These are phyloP conservation scores for Boletus sp. DNA, from an alignment of 768 basidiomycete genomes.

Conservation along the genomic window DNA sequence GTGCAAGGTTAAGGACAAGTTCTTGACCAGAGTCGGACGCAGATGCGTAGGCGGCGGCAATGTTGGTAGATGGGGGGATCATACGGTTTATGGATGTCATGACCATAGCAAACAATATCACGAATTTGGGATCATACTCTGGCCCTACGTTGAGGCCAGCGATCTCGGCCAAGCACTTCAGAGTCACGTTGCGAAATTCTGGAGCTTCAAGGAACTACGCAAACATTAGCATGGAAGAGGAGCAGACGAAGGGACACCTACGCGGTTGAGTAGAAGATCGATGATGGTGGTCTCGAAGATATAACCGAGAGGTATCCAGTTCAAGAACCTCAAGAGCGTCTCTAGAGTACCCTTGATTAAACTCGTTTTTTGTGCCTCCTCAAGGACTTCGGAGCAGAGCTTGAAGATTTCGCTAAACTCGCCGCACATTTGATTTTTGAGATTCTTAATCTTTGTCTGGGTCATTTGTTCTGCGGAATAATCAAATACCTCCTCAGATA, in stretches of 20 bases:
- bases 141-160: constrained; percentile 91
- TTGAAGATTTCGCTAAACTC: constrained; percentile 98
- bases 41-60: constrained; percentile 85
- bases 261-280: constrained; percentile 86
- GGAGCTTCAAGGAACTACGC: constrained; percentile 90
- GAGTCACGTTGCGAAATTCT: constrained; percentile 94
- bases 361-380: constrained; percentile 94
- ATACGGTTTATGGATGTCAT: constrained; percentile 97
- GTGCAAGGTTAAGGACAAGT: constrained; percentile 91
- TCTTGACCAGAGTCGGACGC: constrained; percentile 93
- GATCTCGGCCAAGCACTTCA: constrained; percentile 96
- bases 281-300: constrained; percentile 99
- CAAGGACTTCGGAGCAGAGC: constrained; percentile 92
- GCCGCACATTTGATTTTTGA: constrained; percentile 98
- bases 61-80: constrained; percentile 94
- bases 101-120: constrained; percentile 95
- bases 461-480: constrained; percentile 99
- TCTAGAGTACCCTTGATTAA: constrained; percentile 93
- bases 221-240: constrained; percentile 8
- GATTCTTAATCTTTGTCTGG: constrained; percentile 92
- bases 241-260: constrained; percentile 41
- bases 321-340: constrained; percentile 91
- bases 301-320: constrained; percentile 99
- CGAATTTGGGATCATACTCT: constrained; percentile 98
- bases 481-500: constrained; percentile 99